Conservation (phyloP, 352 stramenopile species). For the Pythium apleroticum region DNA sequence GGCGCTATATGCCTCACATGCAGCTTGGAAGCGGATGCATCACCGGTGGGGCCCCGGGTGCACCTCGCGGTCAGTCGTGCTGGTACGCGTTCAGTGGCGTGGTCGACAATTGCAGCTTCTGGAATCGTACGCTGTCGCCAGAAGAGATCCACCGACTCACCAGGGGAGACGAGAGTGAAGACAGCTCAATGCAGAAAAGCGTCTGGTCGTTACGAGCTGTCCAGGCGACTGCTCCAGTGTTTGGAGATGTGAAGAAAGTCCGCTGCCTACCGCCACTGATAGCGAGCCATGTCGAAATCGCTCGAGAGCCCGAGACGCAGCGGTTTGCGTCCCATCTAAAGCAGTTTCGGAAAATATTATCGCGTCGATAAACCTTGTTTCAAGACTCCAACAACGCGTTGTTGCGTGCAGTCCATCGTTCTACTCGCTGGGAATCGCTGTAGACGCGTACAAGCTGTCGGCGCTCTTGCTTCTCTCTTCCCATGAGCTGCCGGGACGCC, state of each 20-base stretch:
- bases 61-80: background rate
- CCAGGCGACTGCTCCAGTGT: background rate
- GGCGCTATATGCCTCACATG: constrained; percentile 7
- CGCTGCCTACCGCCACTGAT: background rate
- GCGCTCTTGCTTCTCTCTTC: no score
- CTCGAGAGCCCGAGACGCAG: background rate
- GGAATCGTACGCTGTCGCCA: background rate
- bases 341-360: background rate
- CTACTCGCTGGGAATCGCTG: no score
- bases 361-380: background rate
- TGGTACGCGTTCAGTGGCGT: constrained; percentile 14
- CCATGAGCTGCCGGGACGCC: no score
- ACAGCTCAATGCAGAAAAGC: background rate
- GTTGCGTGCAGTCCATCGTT: no score
- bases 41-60: constrained; percentile 8
- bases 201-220: background rate
- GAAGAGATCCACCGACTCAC: background rate
- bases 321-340: background rate
- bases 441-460: no score
- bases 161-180: background rate
- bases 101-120: constrained; percentile 6
- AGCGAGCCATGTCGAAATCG: background rate
- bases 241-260: background rate
- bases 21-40: constrained; percentile 14
- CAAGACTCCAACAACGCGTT: no score